Evolutionary conservation across 805 yeast genomes (phyloP).

Genomic region (Clavispora carvajalis): DNA sequence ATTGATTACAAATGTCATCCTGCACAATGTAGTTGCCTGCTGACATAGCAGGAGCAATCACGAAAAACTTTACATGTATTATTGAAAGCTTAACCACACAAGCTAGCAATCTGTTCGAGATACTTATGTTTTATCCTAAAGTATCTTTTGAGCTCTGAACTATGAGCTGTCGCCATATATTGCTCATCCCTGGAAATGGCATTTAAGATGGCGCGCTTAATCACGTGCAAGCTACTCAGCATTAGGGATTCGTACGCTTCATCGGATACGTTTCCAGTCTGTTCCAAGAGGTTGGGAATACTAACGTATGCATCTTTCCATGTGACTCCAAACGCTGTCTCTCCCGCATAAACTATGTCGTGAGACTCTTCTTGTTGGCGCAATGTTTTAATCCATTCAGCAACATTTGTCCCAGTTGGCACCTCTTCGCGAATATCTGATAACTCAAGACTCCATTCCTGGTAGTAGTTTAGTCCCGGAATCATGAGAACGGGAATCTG

Average conservation of each 20-base stretch:
- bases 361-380: conserved; percentile 5
- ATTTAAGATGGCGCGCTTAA: not conserved
- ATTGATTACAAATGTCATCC: not conserved
- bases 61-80: not conserved
- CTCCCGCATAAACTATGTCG: conserved; percentile 4
- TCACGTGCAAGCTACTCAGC: not conserved
- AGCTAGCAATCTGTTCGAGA: not conserved
- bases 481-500: conserved; percentile 12
- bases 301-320: conserved; percentile 9
- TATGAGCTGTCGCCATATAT: not conserved
- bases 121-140: not conserved
- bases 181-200: not conserved
- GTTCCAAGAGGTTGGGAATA: conserved; percentile 8
- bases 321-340: conserved; percentile 13
- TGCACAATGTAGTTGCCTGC: not conserved
- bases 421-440: not conserved
- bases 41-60: not conserved
- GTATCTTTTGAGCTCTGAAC: not conserved
- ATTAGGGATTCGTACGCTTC: not conserved
- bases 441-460: conserved; percentile 6
- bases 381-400: conserved; percentile 2
- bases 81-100: not conserved
- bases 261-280: conserved; percentile 5
- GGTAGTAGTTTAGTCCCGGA: conserved; percentile 11
- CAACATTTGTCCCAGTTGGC: not conserved